A percentile compares a stretch with the other conserved stretches of the same genome.
phyloP scores from a whole-genome alignment of 1,139 yeast genomes.

The Pichia sp. region DNA sequence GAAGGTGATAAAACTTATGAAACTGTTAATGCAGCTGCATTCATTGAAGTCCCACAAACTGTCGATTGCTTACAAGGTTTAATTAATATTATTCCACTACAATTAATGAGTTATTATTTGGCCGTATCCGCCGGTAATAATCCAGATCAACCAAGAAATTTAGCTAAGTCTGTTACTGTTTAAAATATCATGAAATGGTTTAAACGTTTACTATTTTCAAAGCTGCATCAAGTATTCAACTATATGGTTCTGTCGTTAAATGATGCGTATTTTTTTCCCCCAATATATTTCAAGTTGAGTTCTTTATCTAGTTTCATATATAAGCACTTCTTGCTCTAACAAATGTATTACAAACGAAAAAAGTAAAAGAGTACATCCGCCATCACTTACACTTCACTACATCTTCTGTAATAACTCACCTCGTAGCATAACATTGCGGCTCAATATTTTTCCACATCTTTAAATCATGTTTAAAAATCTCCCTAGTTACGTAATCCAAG shows the following conservation, averaged over 20 bases:
- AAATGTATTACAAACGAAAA: too few relatives aligned
- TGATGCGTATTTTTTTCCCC: background rate
- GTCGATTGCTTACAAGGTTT: slow-evolving; percentile 98
- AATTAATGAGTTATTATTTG: slow-evolving; percentile 94
- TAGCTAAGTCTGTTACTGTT: slow-evolving; percentile 97
- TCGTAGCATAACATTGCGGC: too few relatives aligned
- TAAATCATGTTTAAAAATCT: too few relatives aligned
- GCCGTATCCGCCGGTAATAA: slow-evolving; percentile 94
- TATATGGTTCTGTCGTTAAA: too few relatives aligned
- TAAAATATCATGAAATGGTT: slow-evolving; percentile 29
- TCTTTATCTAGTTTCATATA: background rate
- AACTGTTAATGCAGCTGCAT: slow-evolving; percentile 49
- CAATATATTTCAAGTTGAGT: background rate
- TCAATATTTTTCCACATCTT: too few relatives aligned
- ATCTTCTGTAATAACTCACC: too few relatives aligned
- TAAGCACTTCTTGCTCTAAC: background rate
- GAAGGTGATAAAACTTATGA: slow-evolving; percentile 68
- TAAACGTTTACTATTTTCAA: too few relatives aligned
- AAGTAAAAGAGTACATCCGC: too few relatives aligned
- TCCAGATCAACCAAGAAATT: slow-evolving; percentile 97
- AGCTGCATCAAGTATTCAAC: too few relatives aligned
- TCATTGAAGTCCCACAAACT: slow-evolving; percentile 86
- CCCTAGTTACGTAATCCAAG: too few relatives aligned
- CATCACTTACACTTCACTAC: too few relatives aligned
- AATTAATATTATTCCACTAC: slow-evolving; percentile 89